Evolutionary conservation across 345 rosid species (phyloP), one percentile per base, ranked within the genome.

Genomic region (Salix brachista): DNA sequence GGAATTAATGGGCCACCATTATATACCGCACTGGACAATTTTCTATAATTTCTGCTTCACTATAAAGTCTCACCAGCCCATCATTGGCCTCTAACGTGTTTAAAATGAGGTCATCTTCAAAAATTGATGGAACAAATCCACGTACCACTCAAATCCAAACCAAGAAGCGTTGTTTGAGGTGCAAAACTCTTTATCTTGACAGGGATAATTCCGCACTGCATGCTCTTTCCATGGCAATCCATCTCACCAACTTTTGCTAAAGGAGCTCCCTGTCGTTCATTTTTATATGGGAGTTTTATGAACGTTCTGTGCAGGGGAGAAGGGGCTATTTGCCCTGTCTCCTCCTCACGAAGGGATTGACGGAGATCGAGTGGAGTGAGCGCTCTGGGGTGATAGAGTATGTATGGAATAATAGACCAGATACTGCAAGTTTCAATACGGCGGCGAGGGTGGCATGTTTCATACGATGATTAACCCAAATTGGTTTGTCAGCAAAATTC

Each of bases 291-390:
- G 10, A 65, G 39, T 65, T 5, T 62, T 65, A 74, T 68, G 65
- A 34, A 36, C 69, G 23, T 50, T 46, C 54, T 37, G 70, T 56
- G 76, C 68, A 90, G 89, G 93, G 44, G 88, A 88, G 67, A 90
- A 79, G 78, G 91, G 91, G 9, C 25, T 90, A 69, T 82, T 84
- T 77, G 77, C 91, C 14, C 71, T 86, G 75, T 88, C 91, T 65
- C 91, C 90, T 8, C 91, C 90, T 12, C 91, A 90, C 78, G 91
- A 88, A 58, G 91, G 93, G 74, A 83, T 90, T 26, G 93, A 88
- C 64, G 90, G 90, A 3, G 91, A 32, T 32, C 34, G 4, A 84
- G 77, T 87, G 91, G 93, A 85, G 71, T 6, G 89, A 90, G 72
- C 46, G 77, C 2, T 88, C 89, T 6, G 91, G 90, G n/a, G 88